phyloP scores from a whole-genome alignment of 1,284 basidiomycete genomes.

The Microbotryum saponariae region DNA sequence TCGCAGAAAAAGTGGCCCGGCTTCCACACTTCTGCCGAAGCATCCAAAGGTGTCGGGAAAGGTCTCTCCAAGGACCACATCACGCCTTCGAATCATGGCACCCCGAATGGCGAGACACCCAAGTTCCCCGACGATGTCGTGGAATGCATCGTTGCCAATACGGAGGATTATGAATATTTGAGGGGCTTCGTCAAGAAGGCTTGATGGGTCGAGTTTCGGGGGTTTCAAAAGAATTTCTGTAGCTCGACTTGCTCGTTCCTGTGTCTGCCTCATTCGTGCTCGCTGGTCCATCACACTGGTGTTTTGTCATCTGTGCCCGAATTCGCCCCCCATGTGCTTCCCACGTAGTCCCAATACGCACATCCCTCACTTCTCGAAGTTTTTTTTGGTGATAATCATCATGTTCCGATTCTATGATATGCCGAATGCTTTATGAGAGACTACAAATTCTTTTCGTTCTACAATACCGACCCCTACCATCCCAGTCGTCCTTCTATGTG shows the following conservation, averaged over 20 bases:
- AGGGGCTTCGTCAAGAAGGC: constrained; percentile 18
- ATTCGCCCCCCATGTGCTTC: too few species aligned
- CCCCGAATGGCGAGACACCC: constrained; percentile 7
- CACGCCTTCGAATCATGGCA: constrained; percentile 1
- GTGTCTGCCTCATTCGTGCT: too few species aligned
- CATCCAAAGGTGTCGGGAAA: constrained; percentile 31
- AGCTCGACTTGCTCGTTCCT: neutral
- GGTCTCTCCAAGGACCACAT: neutral
- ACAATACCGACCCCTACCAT: too few species aligned
- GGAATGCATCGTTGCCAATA: constrained; percentile 23
- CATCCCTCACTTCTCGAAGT: too few species aligned
- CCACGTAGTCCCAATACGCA: too few species aligned
- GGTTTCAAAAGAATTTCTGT: neutral
- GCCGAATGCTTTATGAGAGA: too few species aligned
- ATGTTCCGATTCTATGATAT: too few species aligned
- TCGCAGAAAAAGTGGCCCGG: neutral
- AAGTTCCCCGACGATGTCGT: constrained; percentile 30
- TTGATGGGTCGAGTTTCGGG: neutral
- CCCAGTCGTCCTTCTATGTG: too few species aligned
- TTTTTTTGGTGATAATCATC: too few species aligned
- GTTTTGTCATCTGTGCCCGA: too few species aligned
- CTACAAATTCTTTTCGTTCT: too few species aligned
- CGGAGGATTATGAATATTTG: constrained; percentile 34
- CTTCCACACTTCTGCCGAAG: constrained; percentile 28
- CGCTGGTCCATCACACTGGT: too few species aligned